Evolutionary conservation across 1,139 yeast species (phyloP).

Genomic region (Tardiomyces blankii): DNA sequence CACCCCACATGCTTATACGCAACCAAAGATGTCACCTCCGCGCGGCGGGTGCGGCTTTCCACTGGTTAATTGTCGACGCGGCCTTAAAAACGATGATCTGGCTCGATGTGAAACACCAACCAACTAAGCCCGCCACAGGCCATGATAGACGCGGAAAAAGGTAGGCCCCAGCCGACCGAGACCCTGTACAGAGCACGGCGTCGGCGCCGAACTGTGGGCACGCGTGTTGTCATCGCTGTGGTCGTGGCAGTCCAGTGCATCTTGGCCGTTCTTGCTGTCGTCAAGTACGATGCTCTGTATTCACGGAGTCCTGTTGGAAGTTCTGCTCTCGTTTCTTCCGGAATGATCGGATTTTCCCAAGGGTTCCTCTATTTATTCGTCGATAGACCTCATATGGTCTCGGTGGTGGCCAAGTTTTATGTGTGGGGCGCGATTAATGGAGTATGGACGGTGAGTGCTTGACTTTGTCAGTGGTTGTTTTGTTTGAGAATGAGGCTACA

Average conservation of each 20-base stretch:
- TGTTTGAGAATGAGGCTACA: too few relatives aligned
- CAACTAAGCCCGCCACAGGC: not conserved
- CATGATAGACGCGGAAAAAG: not conserved
- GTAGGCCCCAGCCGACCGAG: not conserved
- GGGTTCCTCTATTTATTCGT: constrained; percentile 21
- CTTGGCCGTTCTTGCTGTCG: constrained; percentile 1
- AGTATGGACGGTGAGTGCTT: constrained; percentile 19
- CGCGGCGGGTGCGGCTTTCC: too few relatives aligned
- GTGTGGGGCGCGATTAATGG: constrained; percentile 29
- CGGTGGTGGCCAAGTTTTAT: constrained; percentile 22
- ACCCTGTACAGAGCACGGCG: not conserved
- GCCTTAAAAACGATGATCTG: too few relatives aligned
- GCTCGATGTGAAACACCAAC: too few relatives aligned
- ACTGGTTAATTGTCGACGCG: too few relatives aligned
- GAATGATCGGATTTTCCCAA: constrained; percentile 25
- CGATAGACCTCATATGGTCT: constrained; percentile 4
- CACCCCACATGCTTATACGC: too few relatives aligned
- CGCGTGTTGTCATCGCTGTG: not conserved
- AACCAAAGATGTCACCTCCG: too few relatives aligned
- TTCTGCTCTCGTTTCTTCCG: constrained; percentile 23
- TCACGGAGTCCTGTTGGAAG: constrained; percentile 20
- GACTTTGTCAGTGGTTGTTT: too few relatives aligned
- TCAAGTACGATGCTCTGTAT: constrained; percentile 16
- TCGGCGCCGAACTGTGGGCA: not conserved
- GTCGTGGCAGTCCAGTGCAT: not conserved